Evolutionary conservation across 2,329 filamentous ascomycete species (phyloP).

Genomic region (Macrophomina phaseolina): DNA sequence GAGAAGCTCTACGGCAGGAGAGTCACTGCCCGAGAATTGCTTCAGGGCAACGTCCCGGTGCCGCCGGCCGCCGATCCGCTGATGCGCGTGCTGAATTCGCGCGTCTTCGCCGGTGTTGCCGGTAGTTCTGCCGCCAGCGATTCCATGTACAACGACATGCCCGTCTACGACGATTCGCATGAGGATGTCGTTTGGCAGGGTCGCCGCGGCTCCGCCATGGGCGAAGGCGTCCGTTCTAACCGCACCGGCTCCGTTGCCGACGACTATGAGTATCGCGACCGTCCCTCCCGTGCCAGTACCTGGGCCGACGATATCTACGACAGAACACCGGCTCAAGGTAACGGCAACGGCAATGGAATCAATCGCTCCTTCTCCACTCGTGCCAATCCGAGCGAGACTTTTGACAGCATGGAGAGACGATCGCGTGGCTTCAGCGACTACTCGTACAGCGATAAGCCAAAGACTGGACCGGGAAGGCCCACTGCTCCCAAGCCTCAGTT

Average conservation of each 20-base stretch:
- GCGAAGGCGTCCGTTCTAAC: conserved; percentile 66
- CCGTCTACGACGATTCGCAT: conserved; percentile 82
- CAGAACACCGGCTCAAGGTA: conserved; percentile 48
- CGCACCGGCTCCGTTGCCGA: conserved; percentile 50
- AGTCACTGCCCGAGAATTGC: conserved; percentile 79
- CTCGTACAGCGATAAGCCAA: conserved; percentile 58
- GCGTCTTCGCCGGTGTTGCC: conserved; percentile 75
- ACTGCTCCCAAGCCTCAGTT: conserved; percentile 91
- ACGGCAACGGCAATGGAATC: conserved; percentile 41
- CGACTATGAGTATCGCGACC: conserved; percentile 60
- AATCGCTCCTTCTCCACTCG: conserved; percentile 57
- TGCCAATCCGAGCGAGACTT: conserved; percentile 57
- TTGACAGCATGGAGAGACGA: conserved; percentile 51
- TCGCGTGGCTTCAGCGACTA: conserved; percentile 55
- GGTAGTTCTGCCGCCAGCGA: conserved; percentile 57
- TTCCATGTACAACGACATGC: conserved; percentile 89
- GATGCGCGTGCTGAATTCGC: conserved; percentile 82
- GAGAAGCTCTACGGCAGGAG: conserved; percentile 91
- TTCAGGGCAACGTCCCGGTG: conserved; percentile 77
- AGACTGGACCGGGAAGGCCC: conserved; percentile 72
- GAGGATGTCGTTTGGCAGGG: conserved; percentile 88
- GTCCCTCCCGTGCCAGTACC: conserved; percentile 68
- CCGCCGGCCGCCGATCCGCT: conserved; percentile 84
- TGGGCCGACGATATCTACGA: conserved; percentile 82
- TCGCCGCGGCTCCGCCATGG: conserved; percentile 70